These are phyloP conservation scores for Pelagomonas calceolata DNA, from an alignment of 108 stramenopile species.

Conservation along the genomic window DNA sequence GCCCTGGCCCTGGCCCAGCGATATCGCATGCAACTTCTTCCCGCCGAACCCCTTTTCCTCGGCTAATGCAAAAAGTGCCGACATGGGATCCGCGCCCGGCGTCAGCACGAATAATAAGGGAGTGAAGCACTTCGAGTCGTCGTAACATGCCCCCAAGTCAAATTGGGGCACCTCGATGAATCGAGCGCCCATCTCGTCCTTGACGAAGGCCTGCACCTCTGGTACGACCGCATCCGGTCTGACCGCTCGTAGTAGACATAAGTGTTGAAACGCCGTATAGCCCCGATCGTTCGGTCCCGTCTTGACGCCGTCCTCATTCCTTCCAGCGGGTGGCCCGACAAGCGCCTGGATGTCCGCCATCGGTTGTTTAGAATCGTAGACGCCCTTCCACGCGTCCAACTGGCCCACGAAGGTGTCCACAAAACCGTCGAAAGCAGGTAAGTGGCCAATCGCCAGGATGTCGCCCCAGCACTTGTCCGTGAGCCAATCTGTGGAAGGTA, in stretches of 20 bases:
- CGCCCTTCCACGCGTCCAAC: slow-evolving; percentile 23
- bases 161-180: slow-evolving; percentile 51
- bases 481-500: slow-evolving; percentile 36
- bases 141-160: slow-evolving; percentile 42
- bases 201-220: slow-evolving; percentile 41
- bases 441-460: slow-evolving; percentile 25
- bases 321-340: slow-evolving; percentile 22
- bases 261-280: slow-evolving; percentile 25
- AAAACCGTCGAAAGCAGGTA: slow-evolving; percentile 19
- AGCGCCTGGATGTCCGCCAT: slow-evolving; percentile 44
- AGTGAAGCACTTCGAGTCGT: slow-evolving; percentile 32
- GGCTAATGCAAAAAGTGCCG: slow-evolving; percentile 39
- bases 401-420: slow-evolving; percentile 18
- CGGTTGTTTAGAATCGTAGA: slow-evolving; percentile 37
- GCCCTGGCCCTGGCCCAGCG: slow-evolving; percentile 55
- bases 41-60: slow-evolving; percentile 26
- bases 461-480: slow-evolving; percentile 40
- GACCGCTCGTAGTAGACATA: slow-evolving; percentile 40
- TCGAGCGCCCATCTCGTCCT: slow-evolving; percentile 28
- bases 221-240: slow-evolving; percentile 45
- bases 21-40: slow-evolving; percentile 39
- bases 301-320: slow-evolving; percentile 27
- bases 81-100: slow-evolving; percentile 51
- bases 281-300: slow-evolving; percentile 22
- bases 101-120: slow-evolving; percentile 54